Evolutionary conservation across 164 flowering plant species (phyloP).

Genomic region (Buxus sempervirens): DNA sequence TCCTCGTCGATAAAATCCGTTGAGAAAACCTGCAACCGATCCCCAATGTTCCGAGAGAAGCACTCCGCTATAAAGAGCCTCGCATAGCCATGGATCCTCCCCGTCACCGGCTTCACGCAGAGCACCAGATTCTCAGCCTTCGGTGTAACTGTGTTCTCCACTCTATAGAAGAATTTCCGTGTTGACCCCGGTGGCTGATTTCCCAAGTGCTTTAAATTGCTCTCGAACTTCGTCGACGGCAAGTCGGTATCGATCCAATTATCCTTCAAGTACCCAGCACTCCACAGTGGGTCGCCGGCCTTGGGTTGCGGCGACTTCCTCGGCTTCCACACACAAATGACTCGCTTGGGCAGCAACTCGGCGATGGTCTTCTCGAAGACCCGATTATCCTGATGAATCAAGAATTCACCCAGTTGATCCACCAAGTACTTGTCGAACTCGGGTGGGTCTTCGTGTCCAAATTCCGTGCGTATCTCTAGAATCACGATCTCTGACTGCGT

Average conservation of each 20-base stretch:
- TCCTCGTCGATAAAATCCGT: conserved; percentile 84
- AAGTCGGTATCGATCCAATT: conserved; percentile 92
- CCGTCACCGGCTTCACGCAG: conserved; percentile 74
- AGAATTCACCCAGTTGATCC: conserved; percentile 66
- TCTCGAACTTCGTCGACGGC: conserved; percentile 83
- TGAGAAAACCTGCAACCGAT: conserved; percentile 76
- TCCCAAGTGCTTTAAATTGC: conserved; percentile 66
- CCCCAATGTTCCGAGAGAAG: conserved; percentile 40
- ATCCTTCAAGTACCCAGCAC: conserved; percentile 68
- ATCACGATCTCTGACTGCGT: conserved; percentile 78
- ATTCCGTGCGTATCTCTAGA: conserved; percentile 80
- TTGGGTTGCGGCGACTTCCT: conserved; percentile 62
- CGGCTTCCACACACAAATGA: conserved; percentile 93
- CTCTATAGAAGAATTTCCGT: conserved; percentile 83
- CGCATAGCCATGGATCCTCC: conserved; percentile 64
- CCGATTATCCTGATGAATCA: conserved; percentile 74
- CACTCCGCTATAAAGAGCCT: conserved; percentile 71
- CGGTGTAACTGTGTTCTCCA: conserved; percentile 93
- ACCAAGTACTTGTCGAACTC: conserved; percentile 79
- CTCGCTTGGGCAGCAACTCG: conserved; percentile 69
- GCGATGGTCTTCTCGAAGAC: conserved; percentile 69
- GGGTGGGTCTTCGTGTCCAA: conserved; percentile 83
- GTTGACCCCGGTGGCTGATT: conserved; percentile 58
- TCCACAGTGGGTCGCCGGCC: conserved; percentile 69
- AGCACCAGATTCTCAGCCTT: conserved; percentile 78